A percentile compares a stretch with the other conserved stretches of the same genome.
Conservation (phyloP, 805 yeast species). For the Myxozyma lipomycoides region DNA sequence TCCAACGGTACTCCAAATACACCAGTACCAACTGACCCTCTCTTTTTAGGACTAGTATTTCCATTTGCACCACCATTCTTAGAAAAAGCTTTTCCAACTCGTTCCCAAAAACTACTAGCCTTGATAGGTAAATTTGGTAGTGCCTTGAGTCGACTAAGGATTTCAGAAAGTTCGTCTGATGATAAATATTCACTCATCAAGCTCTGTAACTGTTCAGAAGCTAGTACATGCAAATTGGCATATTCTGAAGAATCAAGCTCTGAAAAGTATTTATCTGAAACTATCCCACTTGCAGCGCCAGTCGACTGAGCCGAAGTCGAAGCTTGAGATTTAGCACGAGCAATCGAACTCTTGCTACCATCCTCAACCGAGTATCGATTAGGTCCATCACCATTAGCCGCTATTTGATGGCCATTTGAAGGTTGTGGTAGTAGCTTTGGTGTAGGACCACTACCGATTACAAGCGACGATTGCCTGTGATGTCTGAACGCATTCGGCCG, state of each 20-base stretch:
- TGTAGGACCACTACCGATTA: conserved; percentile 10
- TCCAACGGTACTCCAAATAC: conserved; percentile 81
- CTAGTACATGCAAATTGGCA: conserved; percentile 53
- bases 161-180: conserved; percentile 42
- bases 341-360: not conserved
- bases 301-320: conserved; percentile 8
- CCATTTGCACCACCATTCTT: conserved; percentile 8
- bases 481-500: conserved; percentile 90
- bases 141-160: conserved; percentile 21
- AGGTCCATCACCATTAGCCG: not conserved
- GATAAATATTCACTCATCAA: conserved; percentile 37
- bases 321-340: conserved; percentile 7
- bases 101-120: conserved; percentile 47
- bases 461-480: conserved; percentile 14
- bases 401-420: conserved; percentile 1
- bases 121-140: conserved; percentile 31
- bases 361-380: not conserved
- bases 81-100: conserved; percentile 42
- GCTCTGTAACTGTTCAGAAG: conserved; percentile 47
- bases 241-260: conserved; percentile 53
- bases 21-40: conserved; percentile 28
- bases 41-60: not conserved
- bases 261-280: conserved; percentile 29
- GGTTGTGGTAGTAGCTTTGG: conserved; percentile 17
- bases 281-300: not conserved